Evolutionary conservation across 768 basidiomycete genomes (phyloP), one percentile per base, ranked within the genome.

Genomic region (Gloeopeniophorella convolvens): DNA sequence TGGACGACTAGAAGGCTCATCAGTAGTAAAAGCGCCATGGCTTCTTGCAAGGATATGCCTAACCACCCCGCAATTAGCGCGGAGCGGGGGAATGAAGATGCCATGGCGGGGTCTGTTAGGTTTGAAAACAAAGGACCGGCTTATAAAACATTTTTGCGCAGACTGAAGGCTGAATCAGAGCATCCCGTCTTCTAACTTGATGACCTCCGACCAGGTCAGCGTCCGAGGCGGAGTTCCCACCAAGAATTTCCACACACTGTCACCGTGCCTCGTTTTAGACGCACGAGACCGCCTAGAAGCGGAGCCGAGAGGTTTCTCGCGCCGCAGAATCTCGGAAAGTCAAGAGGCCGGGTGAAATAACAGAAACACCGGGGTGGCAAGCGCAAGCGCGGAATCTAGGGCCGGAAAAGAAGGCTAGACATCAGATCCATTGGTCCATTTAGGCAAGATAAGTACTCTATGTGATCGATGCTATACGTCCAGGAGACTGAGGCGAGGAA

Each of bases 231-330:
- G 46, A 36, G 47, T 54, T 48, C 42, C 46, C 42, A 48, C 47
- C 46, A 28, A 47, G 47, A 53, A 53, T 53, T n/a, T 53, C 51
- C 11, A 48, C 51, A 42, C 41, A 53, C 51, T 48, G 45, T 53
- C 51, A 48, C 42, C 6, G 34, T 35, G 34, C 46, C 45, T 40
- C 24, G 18, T 40, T 51, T 37, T 23, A 37, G 16, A 15, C 34
- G 35, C 45, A 47, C 21, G 32, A 47, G 40, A 35, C 45, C 34
- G 31, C 16, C 45, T 48, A 36, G 52, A 54, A 54, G 42, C 42
- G 47, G 52, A 7, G 30, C 52, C 46, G 46, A 54, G 16, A 31
- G 34, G 16, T 36, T 31, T 23, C 27, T 41, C 39, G 34, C 41
- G 51, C 40, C 45, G 36, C 51, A 34, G 24, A 41, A 48, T 44